Percentiles rank a stretch among this genome's conserved stretches.
Evolutionary conservation across 2,329 filamentous ascomycete species (phyloP).

Genomic region (Xylariales sp.): DNA sequence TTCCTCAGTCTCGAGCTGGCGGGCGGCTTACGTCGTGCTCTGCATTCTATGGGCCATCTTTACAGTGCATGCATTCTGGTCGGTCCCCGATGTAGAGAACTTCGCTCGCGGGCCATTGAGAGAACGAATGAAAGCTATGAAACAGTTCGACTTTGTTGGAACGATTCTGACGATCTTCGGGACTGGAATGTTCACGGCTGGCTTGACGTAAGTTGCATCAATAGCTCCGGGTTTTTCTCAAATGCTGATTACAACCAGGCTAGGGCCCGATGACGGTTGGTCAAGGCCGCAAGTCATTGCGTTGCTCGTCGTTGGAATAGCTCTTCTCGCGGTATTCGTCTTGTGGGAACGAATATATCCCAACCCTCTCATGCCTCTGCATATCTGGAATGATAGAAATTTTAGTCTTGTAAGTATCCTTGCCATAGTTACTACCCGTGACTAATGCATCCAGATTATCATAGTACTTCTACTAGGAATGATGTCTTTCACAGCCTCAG

Average conservation of each 20-base stretch:
- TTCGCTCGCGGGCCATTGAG: slow-evolving; percentile 31
- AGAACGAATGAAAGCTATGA: slow-evolving; percentile 36
- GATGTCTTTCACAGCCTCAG: slow-evolving; percentile 55
- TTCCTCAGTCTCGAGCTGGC: slow-evolving; percentile 57
- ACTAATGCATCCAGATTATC: slow-evolving; percentile 39
- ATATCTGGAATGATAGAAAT: slow-evolving; percentile 56
- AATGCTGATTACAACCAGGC: slow-evolving; percentile 25
- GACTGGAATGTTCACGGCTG: slow-evolving; percentile 60
- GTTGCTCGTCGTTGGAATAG: slow-evolving; percentile 54
- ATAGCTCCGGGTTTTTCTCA: slow-evolving; percentile 19
- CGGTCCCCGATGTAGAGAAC: slow-evolving; percentile 52
- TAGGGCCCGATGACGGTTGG: slow-evolving; percentile 59
- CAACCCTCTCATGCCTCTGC: slow-evolving; percentile 47
- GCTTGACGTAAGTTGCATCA: slow-evolving; percentile 45
- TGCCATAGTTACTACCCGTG: slow-evolving; percentile 2
- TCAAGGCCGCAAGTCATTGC: slow-evolving; percentile 56
- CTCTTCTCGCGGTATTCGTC: slow-evolving; percentile 52
- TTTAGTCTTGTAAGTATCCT: slow-evolving; percentile 52
- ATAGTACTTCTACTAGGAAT: slow-evolving; percentile 54
- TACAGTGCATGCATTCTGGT: slow-evolving; percentile 53
- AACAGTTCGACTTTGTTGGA: slow-evolving; percentile 57
- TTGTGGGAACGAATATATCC: slow-evolving; percentile 56
- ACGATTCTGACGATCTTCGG: slow-evolving; percentile 58
- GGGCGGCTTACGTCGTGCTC: slow-evolving; percentile 57
- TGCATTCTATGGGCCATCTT: slow-evolving; percentile 60